Evolutionary conservation across 257 asterid species (phyloP).

Genomic region (Nicotiana tabacum): DNA sequence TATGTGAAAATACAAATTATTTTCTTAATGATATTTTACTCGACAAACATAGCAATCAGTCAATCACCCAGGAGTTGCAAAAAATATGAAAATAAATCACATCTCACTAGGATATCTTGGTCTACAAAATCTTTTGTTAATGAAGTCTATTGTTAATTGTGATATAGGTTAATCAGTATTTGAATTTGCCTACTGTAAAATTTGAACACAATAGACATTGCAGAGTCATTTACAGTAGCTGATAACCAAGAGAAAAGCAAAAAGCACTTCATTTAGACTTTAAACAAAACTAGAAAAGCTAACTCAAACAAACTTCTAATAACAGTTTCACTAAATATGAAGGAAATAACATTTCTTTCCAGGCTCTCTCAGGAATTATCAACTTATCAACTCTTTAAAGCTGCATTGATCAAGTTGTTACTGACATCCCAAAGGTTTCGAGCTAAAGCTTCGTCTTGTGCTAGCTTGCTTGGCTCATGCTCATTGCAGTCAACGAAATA

Average conservation of each 20-base stretch:
- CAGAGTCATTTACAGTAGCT: neutral
- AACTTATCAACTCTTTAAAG: slow-evolving; percentile 22
- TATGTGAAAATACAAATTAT: neutral
- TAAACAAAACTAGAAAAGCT: neutral
- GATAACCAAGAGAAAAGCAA: neutral
- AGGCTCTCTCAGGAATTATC: neutral
- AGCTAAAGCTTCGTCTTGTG: slow-evolving; percentile 40
- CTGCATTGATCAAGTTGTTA: slow-evolving; percentile 39
- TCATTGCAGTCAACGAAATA: slow-evolving; percentile 56
- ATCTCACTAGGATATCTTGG: neutral
- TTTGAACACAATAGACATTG: neutral
- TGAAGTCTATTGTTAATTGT: neutral
- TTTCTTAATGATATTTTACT: neutral
- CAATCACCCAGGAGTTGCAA: neutral
- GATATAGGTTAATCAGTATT: neutral
- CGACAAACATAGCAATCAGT: neutral
- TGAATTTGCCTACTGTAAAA: neutral
- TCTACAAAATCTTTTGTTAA: too few species aligned
- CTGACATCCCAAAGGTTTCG: slow-evolving; percentile 65
- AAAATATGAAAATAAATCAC: neutral
- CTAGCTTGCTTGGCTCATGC: slow-evolving; percentile 30
- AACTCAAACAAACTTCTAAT: neutral
- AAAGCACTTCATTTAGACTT: neutral
- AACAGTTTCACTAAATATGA: neutral
- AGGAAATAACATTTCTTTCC: neutral